Base-by-base conservation (phyloP, 495 filamentous ascomycete species). In the Aspergillus baeticus region DNA sequence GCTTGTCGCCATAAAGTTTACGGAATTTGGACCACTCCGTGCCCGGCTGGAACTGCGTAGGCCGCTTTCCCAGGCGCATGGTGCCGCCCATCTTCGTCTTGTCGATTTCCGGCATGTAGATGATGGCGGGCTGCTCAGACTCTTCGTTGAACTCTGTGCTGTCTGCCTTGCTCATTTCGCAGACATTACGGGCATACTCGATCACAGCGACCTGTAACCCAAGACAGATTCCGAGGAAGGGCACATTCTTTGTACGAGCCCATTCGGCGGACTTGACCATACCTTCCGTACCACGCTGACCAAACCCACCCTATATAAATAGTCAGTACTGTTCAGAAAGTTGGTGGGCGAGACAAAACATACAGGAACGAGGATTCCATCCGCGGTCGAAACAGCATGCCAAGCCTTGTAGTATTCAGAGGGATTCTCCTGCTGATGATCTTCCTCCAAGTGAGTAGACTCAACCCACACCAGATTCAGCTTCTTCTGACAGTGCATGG, bases 131-230 rank as follows among this genome's bases (percentile, higher is more conserved):
- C 55, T 91, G 69, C 31, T 77, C 66, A 5, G 82, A 76, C 3
- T 73, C 54, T 0, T 76, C 72, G 54, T 85, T 67, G 50, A 94
- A 80, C 66, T 96, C 91, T 36, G 81, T 82, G 22, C 82, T 87
- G 11, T 76, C 79, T 2, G 89, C 90, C 45, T 76, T 72, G 6
- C 70, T 59, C 38, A 89, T 73, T 23, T 77, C 82, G 74, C 80
- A 86, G 10, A 90, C 73, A 55, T 91, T 82, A 34, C 88, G 81
- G n/a, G 90, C 90, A 57, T 82, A 90, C 65, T 98, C 93, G 58
- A 96, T 88, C 14, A 96, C 92, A 15, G 94, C 92, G 35, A 96
- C 77, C 69, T 98, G 94, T 85, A 98, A 89, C 35, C 94, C 94
- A 14, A 98, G 83, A 69, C 94, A 98, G 53, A 98, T 88, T 50